Conservation (phyloP, 2,329 filamentous ascomycete species). For the Fusarium irregulare region DNA sequence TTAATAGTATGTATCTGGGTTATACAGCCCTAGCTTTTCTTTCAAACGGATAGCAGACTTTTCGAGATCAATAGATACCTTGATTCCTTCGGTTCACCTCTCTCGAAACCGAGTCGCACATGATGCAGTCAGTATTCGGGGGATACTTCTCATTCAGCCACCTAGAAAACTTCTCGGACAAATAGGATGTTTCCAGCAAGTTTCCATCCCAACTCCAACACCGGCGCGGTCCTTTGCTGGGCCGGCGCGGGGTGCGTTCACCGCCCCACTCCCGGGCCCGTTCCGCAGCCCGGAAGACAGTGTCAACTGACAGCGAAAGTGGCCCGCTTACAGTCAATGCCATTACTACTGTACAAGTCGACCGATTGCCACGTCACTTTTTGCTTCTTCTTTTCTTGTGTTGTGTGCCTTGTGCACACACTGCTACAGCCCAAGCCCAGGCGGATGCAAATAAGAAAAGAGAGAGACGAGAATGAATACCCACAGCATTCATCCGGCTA, state of each 20-base stretch:
- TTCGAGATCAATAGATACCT: not conserved
- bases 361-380: slow-evolving; percentile 30
- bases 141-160: not conserved
- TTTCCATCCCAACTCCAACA: not conserved
- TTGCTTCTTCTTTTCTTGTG: slow-evolving; percentile 5
- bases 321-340: slow-evolving; percentile 17
- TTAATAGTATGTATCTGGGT: slow-evolving; percentile 15
- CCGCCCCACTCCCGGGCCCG: slow-evolving; percentile 26
- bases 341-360: slow-evolving; percentile 10
- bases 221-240: slow-evolving; percentile 1
- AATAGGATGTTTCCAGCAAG: not conserved
- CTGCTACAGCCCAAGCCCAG: not conserved
- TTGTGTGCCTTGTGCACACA: not conserved
- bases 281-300: slow-evolving; percentile 24
- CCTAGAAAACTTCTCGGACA: not conserved
- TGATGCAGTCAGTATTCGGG: not conserved
- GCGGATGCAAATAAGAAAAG: not conserved
- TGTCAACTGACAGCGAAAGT: slow-evolving; percentile 11
- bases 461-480: not conserved
- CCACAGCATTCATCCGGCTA: slow-evolving; percentile 22
- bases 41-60: not conserved
- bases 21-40: not conserved
- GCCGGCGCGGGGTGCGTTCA: slow-evolving; percentile 24
- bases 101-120: not conserved
- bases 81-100: not conserved